Base-by-base conservation (phyloP, 2,329 filamentous ascomycete genomes). In the Aspergillus quadrilineatus region DNA sequence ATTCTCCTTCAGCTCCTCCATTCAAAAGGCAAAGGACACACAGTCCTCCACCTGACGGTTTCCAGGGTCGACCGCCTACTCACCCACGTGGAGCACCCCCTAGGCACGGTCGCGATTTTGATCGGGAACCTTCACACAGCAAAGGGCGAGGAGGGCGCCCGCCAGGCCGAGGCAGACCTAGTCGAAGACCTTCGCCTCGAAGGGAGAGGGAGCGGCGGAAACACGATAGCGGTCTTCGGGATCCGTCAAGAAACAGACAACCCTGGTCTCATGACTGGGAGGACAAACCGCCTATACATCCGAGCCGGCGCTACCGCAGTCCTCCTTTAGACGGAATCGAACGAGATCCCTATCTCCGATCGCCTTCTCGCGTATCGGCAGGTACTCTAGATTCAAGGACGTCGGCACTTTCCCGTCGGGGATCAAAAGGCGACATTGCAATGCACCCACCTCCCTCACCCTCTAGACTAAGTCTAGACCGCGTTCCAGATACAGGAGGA, bases 11-110 rank as follows among this genome's bases (percentile, higher is more conserved):
- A 53, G 67, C 64, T 51, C 68, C 65, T 55, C 64, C 65, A 53
- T 64, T 64, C 32, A 75, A 76, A 67, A 69, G 73, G 49, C 72
- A 72, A 62, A 70, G 74, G 59, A 77, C 71, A 54, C 71, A 73
- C 55, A 77, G 74, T 60, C 73, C 73, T 53, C 77, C 76, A 30
- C 73, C 71, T 44, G 65, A 64, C 46, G 63, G 61, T 37, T 66
- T 65, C 53, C 67, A 60, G 26, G 66, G 65, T 47, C 67, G 67
- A 34, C 64, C 66, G 30, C 63, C 62, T 15, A 58, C 57, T 7
- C 50, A 53, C 47, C 60, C 62, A 52, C 67, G 60, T 50, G 60
- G 60, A 55, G 63, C 65, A 54, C 57, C 60, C 50, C 62, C 66
- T 41, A 70, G 69, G 37, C 64, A 67, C 37, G 66, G 69, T 56